Evolutionary conservation across 1,284 basidiomycete genomes (phyloP).

Genomic region (Ceratobasidium sp.): DNA sequence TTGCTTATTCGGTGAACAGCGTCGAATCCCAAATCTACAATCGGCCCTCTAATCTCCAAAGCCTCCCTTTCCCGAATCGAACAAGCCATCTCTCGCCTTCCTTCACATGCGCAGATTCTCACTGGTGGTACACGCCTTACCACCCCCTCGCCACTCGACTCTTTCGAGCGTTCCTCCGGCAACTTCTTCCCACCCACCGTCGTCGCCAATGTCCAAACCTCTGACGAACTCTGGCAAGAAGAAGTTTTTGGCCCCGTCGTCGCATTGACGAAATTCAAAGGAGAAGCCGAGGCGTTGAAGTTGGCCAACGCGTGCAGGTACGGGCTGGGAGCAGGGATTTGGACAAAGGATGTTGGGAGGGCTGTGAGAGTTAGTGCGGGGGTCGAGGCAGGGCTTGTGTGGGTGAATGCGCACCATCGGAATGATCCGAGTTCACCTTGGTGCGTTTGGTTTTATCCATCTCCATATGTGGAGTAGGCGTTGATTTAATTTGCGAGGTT

Average conservation of each 20-base stretch:
- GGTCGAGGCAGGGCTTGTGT: slow-evolving; percentile 79
- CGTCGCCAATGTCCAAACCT: slow-evolving; percentile 65
- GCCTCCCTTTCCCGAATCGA: slow-evolving; percentile 72
- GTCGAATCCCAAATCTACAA: slow-evolving; percentile 71
- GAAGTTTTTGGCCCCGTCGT: slow-evolving; percentile 85
- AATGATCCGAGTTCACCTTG: slow-evolving; percentile 89
- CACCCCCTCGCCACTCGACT: slow-evolving; percentile 70
- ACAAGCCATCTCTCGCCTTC: slow-evolving; percentile 62
- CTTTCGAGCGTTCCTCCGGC: slow-evolving; percentile 72
- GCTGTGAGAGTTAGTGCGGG: slow-evolving; percentile 74
- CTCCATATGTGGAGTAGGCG: too few relatives aligned
- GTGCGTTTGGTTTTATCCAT: too few relatives aligned
- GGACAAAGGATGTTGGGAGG: slow-evolving; percentile 76
- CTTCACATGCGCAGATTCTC: slow-evolving; percentile 61
- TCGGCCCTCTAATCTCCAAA: slow-evolving; percentile 79
- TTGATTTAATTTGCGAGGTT: slow-evolving; percentile 6
- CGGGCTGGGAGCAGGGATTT: slow-evolving; percentile 81
- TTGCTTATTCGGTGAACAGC: slow-evolving; percentile 58
- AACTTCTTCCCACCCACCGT: slow-evolving; percentile 83
- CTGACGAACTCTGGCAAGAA: slow-evolving; percentile 79
- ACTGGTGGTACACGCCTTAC: slow-evolving; percentile 73
- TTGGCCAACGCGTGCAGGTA: slow-evolving; percentile 82
- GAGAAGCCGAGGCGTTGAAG: slow-evolving; percentile 71
- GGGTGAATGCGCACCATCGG: slow-evolving; percentile 87
- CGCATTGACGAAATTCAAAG: slow-evolving; percentile 71